phyloP scores from a whole-genome alignment of 352 stramenopile species.

The Phytophthora capsici region DNA sequence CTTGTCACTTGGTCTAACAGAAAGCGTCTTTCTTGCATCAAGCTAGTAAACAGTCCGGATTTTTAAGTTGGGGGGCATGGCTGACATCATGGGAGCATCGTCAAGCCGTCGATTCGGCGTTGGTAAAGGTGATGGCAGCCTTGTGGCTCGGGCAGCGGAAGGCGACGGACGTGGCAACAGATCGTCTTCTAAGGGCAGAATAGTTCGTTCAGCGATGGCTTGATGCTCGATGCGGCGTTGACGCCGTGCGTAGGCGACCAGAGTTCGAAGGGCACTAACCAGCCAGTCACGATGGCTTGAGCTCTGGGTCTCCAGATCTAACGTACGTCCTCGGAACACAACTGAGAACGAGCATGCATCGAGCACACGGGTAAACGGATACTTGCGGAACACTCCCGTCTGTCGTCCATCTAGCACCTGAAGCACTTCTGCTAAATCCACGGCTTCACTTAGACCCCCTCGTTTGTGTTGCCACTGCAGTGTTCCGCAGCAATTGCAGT shows the following conservation, averaged over 20 bases:
- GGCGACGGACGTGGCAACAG: constrained; percentile 1
- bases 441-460: constrained; percentile 65
- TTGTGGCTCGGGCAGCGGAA: constrained; percentile 1
- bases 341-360: constrained; percentile 75
- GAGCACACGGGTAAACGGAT: constrained; percentile 45
- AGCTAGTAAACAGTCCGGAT: constrained; percentile 45
- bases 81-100: constrained; percentile 14
- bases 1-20: too few relatives aligned
- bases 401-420: constrained; percentile 72
- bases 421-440: constrained; percentile 77
- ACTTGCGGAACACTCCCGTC: constrained; percentile 85
- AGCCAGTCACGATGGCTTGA: constrained; percentile 84
- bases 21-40: not conserved
- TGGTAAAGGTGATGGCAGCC: constrained; percentile 5
- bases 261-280: constrained; percentile 74
- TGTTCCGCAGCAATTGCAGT: constrained; percentile 84
- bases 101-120: constrained; percentile 16
- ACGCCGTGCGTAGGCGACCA: constrained; percentile 74
- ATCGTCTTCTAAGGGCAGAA: constrained; percentile 52
- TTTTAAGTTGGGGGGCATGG: constrained; percentile 33
- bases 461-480: constrained; percentile 90
- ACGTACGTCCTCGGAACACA: constrained; percentile 74
- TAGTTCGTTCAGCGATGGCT: constrained; percentile 71
- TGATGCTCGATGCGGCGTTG: constrained; percentile 78
- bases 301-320: constrained; percentile 84